Evolutionary conservation across 1,139 yeast genomes (phyloP), one percentile per base, ranked within the genome.

Genomic region (Blastobotrys illinoisensis): DNA sequence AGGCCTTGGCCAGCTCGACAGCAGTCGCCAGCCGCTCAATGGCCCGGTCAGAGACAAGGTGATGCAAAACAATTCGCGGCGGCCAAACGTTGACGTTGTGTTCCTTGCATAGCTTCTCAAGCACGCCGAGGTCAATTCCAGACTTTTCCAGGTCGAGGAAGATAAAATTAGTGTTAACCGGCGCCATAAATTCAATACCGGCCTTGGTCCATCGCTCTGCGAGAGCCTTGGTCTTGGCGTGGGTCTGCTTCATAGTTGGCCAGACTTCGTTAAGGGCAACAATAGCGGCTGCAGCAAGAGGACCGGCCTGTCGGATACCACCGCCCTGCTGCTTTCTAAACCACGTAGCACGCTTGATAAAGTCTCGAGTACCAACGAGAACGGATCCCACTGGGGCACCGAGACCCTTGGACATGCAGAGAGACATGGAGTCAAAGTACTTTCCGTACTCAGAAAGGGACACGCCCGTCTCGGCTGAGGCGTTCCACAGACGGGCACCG

Each of bases 401-500:
- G 65, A 91, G 77, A 3, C 96, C 87, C 73, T 91, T 91, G 53
- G 96, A 88, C 58, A 91, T 74, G 72, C 98, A 91, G 54, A 91
- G 79, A 5, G 97, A 88, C 52, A 91, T 88, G 43, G 95, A 82
- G 72, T 91, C 98, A 68, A 91, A 91, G 62, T 83, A 74, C 60
- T 80, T 76, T 66, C 96, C 88, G 70, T 85, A 89, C 67, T 88
- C 90, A 49, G 71, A 71, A 56, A 90, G 72, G 11, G 88, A 73
- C 45, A 88, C 76, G 7, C 87, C 90, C 23, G 95, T 81, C 50
- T 79, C 93, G 6, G 80, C 87, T 28, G 85, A 76, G 1, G 97
- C 97, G 67, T 91, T 89, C 95, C 96, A 90, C 57, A 91, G 75
- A 63, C 98, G 79, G n/a, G 98, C 98, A 60, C 98, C 98, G 67